Evolutionary conservation across 2,329 filamentous ascomycete species (phyloP), one percentile per base, ranked within the genome.

Genomic region (Triangularia setosa): DNA sequence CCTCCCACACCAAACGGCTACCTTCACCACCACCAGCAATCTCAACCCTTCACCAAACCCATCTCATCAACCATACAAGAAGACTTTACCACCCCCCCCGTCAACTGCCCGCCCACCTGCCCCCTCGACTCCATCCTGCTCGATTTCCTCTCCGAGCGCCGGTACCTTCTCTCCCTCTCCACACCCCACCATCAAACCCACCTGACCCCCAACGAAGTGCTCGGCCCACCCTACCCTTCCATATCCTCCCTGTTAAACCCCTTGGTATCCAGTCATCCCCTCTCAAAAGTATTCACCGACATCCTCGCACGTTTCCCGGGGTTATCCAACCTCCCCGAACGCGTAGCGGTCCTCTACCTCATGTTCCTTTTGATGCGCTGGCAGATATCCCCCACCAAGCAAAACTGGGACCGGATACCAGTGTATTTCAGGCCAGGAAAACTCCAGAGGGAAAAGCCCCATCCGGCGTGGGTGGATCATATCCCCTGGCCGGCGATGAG

Each of bases 281-380:
- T 96, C 1, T 94, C 91, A 6, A 91, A 91, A 69, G 85, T 96
- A 14, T 91, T 96, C 73, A 93, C 91, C 52, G 92, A 96, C 75
- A 92, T 96, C 64, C 80, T 96, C 11, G 83, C 85, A 68, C 92
- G 90, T n/a, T 96, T 96, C 70, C 91, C 92, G 0, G 88, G 91
- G 70, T 87, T 97, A 28, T 85, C 84, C 3, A 83, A 82, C n/a
- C 82, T 96, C 0, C 92, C 93, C 0, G 92, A 96, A 76, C 89
- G 91, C 71, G 87, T 96, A 0, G 92, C 90, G 8, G 87, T 92
- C 6, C 82, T 96, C 7, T 96, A 93, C 74, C 80, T 90, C 73
- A 96, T 96, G 91, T 96, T 96, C 76, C 83, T 93, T 30, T 74
- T 93, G 68, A 92, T 95, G 88, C 85, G 89, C 52, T 97, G 93